A percentile compares a stretch with the other conserved stretches of the same genome.
phyloP scores from a whole-genome alignment of 805 yeast genomes.

The Sugiyamaella lignohabitans region DNA sequence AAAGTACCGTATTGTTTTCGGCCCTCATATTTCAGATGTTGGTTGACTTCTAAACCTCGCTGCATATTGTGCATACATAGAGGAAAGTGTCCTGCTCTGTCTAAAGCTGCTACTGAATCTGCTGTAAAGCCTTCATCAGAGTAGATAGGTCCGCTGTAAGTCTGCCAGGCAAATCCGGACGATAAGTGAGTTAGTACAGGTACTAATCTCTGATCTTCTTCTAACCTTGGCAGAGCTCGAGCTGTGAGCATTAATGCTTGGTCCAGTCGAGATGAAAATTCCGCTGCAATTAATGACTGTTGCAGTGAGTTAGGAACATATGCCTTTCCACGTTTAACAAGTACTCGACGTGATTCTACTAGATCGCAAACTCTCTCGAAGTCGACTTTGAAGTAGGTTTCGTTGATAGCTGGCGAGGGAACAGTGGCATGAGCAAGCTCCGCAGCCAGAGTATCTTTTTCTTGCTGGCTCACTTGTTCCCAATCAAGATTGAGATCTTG shows the following conservation, averaged over 20 bases:
- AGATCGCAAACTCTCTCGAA: constrained; percentile 80
- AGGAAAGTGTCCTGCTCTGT: constrained; percentile 64
- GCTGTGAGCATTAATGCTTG: constrained; percentile 58
- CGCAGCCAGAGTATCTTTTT: constrained; percentile 44
- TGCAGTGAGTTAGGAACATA: constrained; percentile 82
- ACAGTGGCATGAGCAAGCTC: constrained; percentile 43
- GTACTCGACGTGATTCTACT: constrained; percentile 65
- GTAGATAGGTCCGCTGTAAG: constrained; percentile 29
- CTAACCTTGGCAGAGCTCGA: constrained; percentile 72
- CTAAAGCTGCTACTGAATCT: constrained; percentile 48
- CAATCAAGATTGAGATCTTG: constrained; percentile 59
- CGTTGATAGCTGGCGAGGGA: constrained; percentile 31
- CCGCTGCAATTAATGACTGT: constrained; percentile 59
- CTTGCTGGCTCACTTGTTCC: constrained; percentile 59
- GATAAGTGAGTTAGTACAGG: constrained; percentile 80
- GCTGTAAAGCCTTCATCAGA: constrained; percentile 50
- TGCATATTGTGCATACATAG: constrained; percentile 69
- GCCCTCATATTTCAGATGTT: constrained; percentile 75
- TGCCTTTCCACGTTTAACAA: constrained; percentile 62
- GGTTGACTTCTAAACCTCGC: constrained; percentile 48
- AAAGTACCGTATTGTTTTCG: constrained; percentile 83
- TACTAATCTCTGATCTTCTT: constrained; percentile 83
- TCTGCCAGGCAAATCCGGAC: constrained; percentile 53
- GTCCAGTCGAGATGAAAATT: constrained; percentile 51
- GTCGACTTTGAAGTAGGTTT: constrained; percentile 71